Evolutionary conservation across 176 grass and related monocot species (phyloP).

Genomic region (Elaeis guineensis): DNA sequence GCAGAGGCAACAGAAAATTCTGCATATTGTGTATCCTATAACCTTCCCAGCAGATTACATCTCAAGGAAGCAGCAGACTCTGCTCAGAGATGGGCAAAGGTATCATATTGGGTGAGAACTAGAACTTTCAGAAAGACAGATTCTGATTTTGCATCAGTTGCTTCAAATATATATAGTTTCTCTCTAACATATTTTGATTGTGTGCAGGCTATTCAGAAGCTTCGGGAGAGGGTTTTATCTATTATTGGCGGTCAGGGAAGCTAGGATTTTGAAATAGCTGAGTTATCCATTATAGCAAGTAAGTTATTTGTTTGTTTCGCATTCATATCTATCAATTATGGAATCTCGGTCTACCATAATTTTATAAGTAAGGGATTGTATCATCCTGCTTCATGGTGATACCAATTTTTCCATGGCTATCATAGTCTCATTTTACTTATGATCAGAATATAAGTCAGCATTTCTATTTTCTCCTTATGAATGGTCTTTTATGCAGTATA

Average conservation of each 20-base stretch:
- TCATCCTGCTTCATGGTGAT: too few relatives aligned
- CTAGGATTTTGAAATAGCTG: constrained; percentile 13
- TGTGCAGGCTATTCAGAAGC: constrained; percentile 59
- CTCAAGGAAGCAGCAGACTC: constrained; percentile 50
- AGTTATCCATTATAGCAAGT: too few relatives aligned
- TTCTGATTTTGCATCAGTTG: constrained; percentile 2
- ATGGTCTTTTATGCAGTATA: too few relatives aligned
- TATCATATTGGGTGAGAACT: constrained; percentile 55
- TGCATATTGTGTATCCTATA: constrained; percentile 35
- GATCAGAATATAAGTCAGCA: too few relatives aligned
- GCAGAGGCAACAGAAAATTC: constrained; percentile 71
- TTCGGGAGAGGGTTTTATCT: constrained; percentile 49
- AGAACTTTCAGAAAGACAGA: constrained; percentile 4
- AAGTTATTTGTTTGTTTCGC: too few relatives aligned
- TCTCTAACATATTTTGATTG: neutral
- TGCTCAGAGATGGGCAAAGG: constrained; percentile 70
- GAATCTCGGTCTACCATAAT: too few relatives aligned
- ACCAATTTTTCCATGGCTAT: too few relatives aligned
- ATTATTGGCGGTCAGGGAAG: constrained; percentile 50
- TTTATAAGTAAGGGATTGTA: too few relatives aligned
- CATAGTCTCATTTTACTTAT: too few relatives aligned
- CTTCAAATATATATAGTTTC: constrained; percentile 9
- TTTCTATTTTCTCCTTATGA: too few relatives aligned
- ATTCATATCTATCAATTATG: too few relatives aligned
- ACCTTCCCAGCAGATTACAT: constrained; percentile 58